These are phyloP conservation scores for Saksenaea oblongispora DNA, from an alignment of 371 early-diverging fungal species.

Conservation along the genomic window DNA sequence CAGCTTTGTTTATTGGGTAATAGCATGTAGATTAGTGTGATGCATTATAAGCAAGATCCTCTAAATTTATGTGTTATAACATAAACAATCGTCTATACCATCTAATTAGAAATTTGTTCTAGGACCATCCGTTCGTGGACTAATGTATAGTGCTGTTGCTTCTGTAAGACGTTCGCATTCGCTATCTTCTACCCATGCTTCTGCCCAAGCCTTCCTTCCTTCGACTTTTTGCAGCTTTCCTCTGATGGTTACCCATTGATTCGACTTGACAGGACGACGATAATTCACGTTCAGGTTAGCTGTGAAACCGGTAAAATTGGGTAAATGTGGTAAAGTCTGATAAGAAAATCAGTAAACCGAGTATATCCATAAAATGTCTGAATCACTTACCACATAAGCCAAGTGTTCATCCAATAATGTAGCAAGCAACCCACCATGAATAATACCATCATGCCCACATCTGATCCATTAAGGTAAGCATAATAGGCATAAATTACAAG, in stretches of 20 bases:
- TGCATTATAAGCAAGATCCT: too few relatives aligned
- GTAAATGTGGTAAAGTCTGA: constrained; percentile 59
- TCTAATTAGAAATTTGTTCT: background rate
- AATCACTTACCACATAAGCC: constrained; percentile 55
- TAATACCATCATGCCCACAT: constrained; percentile 76
- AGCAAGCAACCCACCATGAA: constrained; percentile 78
- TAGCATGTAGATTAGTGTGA: too few relatives aligned
- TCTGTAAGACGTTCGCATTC: constrained; percentile 51
- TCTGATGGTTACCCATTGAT: constrained; percentile 66
- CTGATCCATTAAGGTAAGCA: too few relatives aligned
- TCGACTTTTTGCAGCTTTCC: constrained; percentile 63
- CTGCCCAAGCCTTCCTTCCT: constrained; percentile 73
- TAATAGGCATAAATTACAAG: too few relatives aligned
- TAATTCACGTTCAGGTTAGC: constrained; percentile 78
- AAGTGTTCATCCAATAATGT: constrained; percentile 72
- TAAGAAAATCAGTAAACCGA: background rate
- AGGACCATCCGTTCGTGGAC: constrained; percentile 42
- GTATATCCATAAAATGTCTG: background rate
- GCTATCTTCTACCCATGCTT: constrained; percentile 63
- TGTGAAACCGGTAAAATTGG: constrained; percentile 72
- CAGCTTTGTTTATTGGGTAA: too few relatives aligned
- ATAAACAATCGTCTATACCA: too few relatives aligned
- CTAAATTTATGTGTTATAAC: too few relatives aligned
- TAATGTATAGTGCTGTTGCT: constrained; percentile 67
- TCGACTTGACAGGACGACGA: constrained; percentile 66